Evolutionary conservation across 1,139 yeast genomes (phyloP).

Genomic region (Diutina catenulata): DNA sequence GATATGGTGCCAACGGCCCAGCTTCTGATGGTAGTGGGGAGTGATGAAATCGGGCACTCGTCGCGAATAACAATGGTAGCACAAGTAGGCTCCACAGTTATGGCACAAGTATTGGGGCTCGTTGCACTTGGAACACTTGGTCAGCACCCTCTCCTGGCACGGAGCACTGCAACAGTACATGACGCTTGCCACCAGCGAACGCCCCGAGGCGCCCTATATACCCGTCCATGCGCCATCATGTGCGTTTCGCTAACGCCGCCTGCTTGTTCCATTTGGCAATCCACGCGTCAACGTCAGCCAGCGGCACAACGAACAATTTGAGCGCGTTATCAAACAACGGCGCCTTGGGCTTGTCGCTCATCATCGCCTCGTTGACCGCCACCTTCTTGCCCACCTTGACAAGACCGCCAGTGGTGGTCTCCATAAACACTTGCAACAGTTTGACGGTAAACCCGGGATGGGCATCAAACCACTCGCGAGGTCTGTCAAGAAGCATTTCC

Average conservation of each 20-base stretch:
- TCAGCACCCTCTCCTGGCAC: too few species aligned
- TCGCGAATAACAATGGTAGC: too few species aligned
- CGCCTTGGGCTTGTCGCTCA: constrained; percentile 50
- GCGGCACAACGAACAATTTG: constrained; percentile 73
- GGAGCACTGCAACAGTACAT: too few species aligned
- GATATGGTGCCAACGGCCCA: too few species aligned
- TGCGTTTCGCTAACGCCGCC: constrained; percentile 29
- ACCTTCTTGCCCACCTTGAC: constrained; percentile 77
- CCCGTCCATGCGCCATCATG: too few species aligned
- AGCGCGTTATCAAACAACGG: constrained; percentile 73
- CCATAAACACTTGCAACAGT: constrained; percentile 66
- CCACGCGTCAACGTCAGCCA: constrained; percentile 55
- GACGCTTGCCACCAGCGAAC: too few species aligned
- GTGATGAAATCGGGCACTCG: too few species aligned
- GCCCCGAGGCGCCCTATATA: too few species aligned
- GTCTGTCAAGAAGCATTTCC: constrained; percentile 46
- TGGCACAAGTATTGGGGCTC: too few species aligned
- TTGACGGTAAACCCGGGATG: constrained; percentile 48
- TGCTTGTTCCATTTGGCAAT: constrained; percentile 55
- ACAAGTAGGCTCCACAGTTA: too few species aligned
- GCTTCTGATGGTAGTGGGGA: too few species aligned
- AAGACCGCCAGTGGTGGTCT: constrained; percentile 73
- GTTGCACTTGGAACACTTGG: too few species aligned
- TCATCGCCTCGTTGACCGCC: constrained; percentile 50
- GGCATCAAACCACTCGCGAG: constrained; percentile 60